phyloP scores from a whole-genome alignment of 345 rosid genomes.

The Hirschfeldia incana region DNA sequence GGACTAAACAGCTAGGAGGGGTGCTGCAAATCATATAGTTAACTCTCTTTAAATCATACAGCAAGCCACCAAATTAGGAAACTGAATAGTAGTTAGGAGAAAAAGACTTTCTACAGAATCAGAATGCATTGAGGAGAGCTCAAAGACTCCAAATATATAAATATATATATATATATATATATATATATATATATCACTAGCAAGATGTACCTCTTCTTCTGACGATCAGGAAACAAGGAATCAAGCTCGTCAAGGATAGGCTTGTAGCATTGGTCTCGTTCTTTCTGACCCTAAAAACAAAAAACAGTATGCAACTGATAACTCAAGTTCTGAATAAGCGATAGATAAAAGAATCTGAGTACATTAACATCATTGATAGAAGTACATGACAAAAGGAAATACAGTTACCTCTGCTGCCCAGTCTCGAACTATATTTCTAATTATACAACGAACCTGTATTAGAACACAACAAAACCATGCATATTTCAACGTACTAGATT shows the following conservation, averaged over 20 bases:
- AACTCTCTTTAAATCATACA: neutral
- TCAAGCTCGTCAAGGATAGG: constrained; percentile 93
- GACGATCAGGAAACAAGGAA: constrained; percentile 75
- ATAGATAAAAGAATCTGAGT: neutral
- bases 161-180: neutral
- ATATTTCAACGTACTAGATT: neutral
- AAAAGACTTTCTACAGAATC: neutral
- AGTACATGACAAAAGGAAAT: neutral
- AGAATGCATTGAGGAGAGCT: constrained; percentile 3
- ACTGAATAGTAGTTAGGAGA: neutral
- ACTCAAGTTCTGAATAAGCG: neutral
- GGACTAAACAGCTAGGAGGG: constrained; percentile 94
- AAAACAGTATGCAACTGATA: constrained; percentile 4
- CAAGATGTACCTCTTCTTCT: constrained; percentile 51
- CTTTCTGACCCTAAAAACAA: constrained; percentile 68
- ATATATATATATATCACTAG: neutral
- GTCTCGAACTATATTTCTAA: constrained; percentile 95
- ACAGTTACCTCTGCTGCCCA: constrained; percentile 93
- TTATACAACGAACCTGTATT: constrained; percentile 90
- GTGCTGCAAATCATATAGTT: constrained; percentile 40
- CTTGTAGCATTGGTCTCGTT: constrained; percentile 87
- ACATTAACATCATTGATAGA: neutral
- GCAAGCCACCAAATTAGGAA: constrained; percentile 2
- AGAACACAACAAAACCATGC: constrained; percentile 25
- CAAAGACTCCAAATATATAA: constrained; percentile 15